A percentile compares a stretch with the other conserved stretches of the same genome.
Conservation (phyloP, 768 basidiomycete genomes). For the Lactarius quietus region DNA sequence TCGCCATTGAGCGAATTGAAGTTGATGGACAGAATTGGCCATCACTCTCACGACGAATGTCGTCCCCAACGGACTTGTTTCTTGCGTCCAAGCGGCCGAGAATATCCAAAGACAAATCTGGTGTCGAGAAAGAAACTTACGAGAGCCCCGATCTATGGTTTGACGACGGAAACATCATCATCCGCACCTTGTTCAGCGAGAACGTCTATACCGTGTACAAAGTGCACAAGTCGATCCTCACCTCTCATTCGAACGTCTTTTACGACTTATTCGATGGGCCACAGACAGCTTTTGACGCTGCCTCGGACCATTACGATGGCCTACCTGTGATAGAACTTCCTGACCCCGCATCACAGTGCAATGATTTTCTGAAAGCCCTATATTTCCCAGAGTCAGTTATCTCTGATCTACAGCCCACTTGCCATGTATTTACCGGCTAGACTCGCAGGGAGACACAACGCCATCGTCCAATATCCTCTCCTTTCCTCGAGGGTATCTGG, state of each 20-base stretch:
- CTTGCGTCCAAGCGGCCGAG: conserved; percentile 10
- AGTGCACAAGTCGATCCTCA: conserved; percentile 25
- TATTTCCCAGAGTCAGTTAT: conserved; percentile 22
- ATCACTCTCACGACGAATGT: conserved; percentile 5
- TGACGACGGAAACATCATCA: conserved; percentile 24
- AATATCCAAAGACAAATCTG: conserved; percentile 6
- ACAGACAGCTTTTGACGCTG: conserved; percentile 12
- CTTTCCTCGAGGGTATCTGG: conserved; percentile 21
- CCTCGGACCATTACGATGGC: conserved; percentile 23
- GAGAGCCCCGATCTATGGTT: conserved; percentile 25
- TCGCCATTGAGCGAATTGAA: not conserved
- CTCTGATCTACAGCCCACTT: not conserved
- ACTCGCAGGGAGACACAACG: conserved; percentile 17
- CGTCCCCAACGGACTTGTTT: conserved; percentile 20
- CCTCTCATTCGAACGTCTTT: conserved; percentile 20
- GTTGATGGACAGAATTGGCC: not conserved
- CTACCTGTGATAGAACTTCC: conserved; percentile 22
- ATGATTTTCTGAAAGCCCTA: conserved; percentile 20
- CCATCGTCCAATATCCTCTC: conserved; percentile 22
- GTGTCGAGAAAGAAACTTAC: conserved; percentile 11
- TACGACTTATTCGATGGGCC: conserved; percentile 19
- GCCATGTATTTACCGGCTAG: not conserved
- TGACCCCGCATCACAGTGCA: conserved; percentile 19
- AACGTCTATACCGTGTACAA: conserved; percentile 15
- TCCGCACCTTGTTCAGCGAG: conserved; percentile 13